These are phyloP conservation scores for Picea abies DNA, from an alignment of 83 land plant genomes.

Conservation along the genomic window DNA sequence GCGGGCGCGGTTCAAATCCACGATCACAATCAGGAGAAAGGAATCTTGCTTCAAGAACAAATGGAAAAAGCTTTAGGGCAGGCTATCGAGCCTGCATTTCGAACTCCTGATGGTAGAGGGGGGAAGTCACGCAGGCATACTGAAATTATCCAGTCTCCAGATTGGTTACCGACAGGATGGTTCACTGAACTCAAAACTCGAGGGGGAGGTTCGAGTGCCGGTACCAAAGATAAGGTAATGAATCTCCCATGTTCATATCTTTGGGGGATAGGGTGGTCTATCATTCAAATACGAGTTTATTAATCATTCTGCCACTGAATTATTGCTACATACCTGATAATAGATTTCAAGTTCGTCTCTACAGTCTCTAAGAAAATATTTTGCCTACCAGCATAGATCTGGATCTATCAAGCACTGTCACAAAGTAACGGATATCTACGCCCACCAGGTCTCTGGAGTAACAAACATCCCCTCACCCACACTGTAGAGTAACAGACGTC, in stretches of 20 bases:
- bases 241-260: not conserved
- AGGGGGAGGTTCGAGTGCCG: conserved; percentile 13
- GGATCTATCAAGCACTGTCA: no score
- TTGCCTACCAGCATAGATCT: no score
- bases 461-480: no score
- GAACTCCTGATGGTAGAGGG: conserved; percentile 3
- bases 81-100: not conserved
- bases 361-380: no score
- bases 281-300: not conserved
- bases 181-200: conserved; percentile 15
- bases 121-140: not conserved
- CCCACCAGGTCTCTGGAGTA: no score
- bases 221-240: conserved; percentile 14
- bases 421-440: no score
- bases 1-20: not conserved
- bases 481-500: no score
- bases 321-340: no score
- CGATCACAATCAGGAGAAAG: not conserved
- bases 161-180: conserved; percentile 14
- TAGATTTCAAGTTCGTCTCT: no score
- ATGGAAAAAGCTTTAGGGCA: not conserved
- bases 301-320: no score
- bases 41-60: not conserved
- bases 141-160: conserved; percentile 16
- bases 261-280: not conserved